Conservation (phyloP, 305 asterid species). For the Fraxinus baroniana region DNA sequence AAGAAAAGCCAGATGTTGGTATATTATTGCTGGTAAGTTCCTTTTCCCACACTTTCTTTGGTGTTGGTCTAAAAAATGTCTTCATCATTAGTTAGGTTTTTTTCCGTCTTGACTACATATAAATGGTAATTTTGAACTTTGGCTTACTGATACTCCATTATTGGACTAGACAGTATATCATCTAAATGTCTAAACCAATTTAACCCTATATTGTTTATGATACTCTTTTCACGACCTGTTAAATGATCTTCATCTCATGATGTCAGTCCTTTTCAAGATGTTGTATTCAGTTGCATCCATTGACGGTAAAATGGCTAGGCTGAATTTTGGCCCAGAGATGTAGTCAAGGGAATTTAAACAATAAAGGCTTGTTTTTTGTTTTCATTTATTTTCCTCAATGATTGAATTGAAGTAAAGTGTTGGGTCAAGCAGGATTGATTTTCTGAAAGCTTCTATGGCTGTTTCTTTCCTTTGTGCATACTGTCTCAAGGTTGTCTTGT, state of each 20-base stretch:
- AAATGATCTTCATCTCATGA: background rate
- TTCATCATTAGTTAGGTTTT: background rate
- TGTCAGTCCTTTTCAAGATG: background rate
- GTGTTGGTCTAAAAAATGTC: background rate
- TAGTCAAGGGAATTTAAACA: background rate
- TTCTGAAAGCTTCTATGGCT: background rate
- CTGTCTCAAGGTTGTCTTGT: background rate
- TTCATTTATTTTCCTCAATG: background rate
- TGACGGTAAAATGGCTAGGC: background rate
- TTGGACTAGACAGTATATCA: background rate
- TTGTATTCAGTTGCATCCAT: background rate
- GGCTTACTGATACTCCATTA: background rate
- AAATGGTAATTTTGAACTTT: background rate
- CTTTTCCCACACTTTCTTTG: background rate
- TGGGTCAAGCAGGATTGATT: background rate
- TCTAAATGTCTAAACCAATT: background rate
- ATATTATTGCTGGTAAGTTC: conserved; percentile 66
- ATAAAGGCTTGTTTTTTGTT: background rate
- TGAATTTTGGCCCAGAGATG: background rate
- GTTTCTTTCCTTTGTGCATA: background rate
- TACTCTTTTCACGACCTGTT: background rate
- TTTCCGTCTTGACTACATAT: background rate
- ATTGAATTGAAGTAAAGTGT: background rate
- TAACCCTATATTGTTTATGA: background rate
- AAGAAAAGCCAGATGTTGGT: conserved; percentile 96